Base-by-base conservation (phyloP, 768 basidiomycete species). In the Agaricus subrufescens region DNA sequence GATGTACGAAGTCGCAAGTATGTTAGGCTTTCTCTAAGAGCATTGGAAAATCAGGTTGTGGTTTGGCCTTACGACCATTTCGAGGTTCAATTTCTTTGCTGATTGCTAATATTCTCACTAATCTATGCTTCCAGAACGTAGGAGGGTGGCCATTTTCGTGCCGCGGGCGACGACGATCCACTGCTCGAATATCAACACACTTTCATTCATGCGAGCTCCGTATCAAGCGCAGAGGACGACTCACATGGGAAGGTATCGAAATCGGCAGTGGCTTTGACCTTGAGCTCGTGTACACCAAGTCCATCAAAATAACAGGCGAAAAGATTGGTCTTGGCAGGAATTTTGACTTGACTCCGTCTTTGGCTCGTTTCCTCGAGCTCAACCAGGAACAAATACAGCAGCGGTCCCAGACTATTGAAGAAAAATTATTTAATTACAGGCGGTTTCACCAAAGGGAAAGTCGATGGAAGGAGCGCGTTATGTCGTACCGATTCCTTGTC, bases 261-360 rank as follows among this genome's bases (percentile, higher is more conserved):
- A 68, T 87, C 5, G 87, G 84, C 4, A 88, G 84, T 61, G 89
- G 90, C 10, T 90, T 92, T 63, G 69, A 79, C 29, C 72, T 89
- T 49, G 69, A 78, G 50, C 70, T 92, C 40, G 69, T 69, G 10
- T 92, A 89, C 63, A 69, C 77, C 4, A 80, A 77, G 61, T 64
- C 71, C 27, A 73, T 89, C 45, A 63, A 62, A 26, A 69, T 83
- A 3, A 68, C 78, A 29, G 82, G 80, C 15, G 73, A 74, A 9
- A 67, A 74, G 25, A 82, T 89, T 56, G 88, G 89, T 0, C 71
- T 91, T 39, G 79, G 76, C 60, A 82, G 84, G 60, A 83, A 86
- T 61, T 86, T 80, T 56, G 81, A 84, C 50, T 69, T 91, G 46
- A 87, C 84, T 0, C 69, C 78, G 4, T 67, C 76, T 1, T 76